Conservation (phyloP, 352 stramenopile species). For the Globisporangium nagaii region DNA sequence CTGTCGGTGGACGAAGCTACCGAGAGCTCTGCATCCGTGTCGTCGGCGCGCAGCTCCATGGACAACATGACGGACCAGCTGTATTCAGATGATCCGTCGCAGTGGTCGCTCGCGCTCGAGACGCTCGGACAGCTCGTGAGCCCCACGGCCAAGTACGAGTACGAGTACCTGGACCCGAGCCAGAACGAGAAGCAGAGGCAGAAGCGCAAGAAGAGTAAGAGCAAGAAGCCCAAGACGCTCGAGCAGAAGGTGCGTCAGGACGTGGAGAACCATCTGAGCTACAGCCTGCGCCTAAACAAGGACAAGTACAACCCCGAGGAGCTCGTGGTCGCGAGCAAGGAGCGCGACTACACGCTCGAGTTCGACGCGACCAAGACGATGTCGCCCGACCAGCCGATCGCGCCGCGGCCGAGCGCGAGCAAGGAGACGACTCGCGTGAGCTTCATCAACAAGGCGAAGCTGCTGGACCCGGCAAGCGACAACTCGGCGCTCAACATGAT, state of each 20-base stretch:
- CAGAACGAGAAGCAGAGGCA: background rate
- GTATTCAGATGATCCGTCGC: slow-evolving; percentile 31
- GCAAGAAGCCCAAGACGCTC: slow-evolving; percentile 4
- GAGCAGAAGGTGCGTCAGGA: slow-evolving; percentile 24
- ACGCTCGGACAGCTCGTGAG: slow-evolving; percentile 36
- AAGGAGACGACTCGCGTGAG: slow-evolving; percentile 37
- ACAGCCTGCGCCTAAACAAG: slow-evolving; percentile 17
- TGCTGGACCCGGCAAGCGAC: slow-evolving; percentile 26
- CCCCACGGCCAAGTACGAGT: slow-evolving; percentile 6
- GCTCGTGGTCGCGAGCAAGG: background rate
- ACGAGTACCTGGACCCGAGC: background rate
- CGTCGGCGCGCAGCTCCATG: background rate
- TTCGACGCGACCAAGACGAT: slow-evolving; percentile 27
- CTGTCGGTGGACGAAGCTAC: slow-evolving; percentile 4
- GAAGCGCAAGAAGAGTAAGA: slow-evolving; percentile 9
- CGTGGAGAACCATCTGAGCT: slow-evolving; percentile 29
- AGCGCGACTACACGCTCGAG: slow-evolving; percentile 44
- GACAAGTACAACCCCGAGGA: slow-evolving; percentile 11
- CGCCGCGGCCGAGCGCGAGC: slow-evolving; percentile 21
- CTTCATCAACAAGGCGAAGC: slow-evolving; percentile 31
- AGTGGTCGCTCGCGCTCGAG: slow-evolving; percentile 38
- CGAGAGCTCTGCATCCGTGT: background rate
- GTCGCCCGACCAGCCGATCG: slow-evolving; percentile 32
- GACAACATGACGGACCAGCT: slow-evolving; percentile 29
- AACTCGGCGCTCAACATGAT: slow-evolving; percentile 40